Percentiles rank a stretch among this genome's conserved stretches.
phyloP scores from a whole-genome alignment of 768 basidiomycete genomes.

The Phylloporus rhodoxanthus region DNA sequence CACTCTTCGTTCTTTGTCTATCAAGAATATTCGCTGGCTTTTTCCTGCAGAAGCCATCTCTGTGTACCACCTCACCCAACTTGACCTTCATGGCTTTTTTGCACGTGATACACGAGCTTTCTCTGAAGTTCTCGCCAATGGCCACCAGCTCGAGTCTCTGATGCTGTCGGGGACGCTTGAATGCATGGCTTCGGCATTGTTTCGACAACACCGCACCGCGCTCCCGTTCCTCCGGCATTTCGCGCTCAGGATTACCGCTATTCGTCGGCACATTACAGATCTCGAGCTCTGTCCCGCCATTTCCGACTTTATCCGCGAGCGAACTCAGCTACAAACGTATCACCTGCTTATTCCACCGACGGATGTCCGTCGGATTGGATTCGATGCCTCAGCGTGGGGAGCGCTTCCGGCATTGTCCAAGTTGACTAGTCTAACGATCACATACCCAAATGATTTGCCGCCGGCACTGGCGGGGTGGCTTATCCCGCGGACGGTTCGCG shows the following conservation, averaged over 20 bases:
- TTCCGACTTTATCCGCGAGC: conserved; percentile 57
- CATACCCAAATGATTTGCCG: conserved; percentile 58
- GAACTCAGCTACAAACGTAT: conserved; percentile 47
- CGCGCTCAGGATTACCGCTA: conserved; percentile 42
- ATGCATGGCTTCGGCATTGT: conserved; percentile 44
- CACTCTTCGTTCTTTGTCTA: conserved; percentile 46
- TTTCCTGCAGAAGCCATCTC: conserved; percentile 51
- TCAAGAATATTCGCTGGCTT: conserved; percentile 52
- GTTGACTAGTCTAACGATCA: conserved; percentile 52
- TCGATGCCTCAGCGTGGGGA: conserved; percentile 67
- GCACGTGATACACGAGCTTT: conserved; percentile 46
- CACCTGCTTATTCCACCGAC: conserved; percentile 40
- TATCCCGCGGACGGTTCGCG: conserved; percentile 48
- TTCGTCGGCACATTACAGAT: conserved; percentile 44
- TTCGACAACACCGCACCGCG: conserved; percentile 38
- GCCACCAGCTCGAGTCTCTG: conserved; percentile 59
- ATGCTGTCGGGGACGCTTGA: conserved; percentile 51
- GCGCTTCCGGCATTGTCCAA: conserved; percentile 53
- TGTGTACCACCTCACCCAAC: conserved; percentile 57
- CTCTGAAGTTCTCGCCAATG: conserved; percentile 53
- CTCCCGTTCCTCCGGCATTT: conserved; percentile 66
- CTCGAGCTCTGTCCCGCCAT: conserved; percentile 65
- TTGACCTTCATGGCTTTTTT: conserved; percentile 56
- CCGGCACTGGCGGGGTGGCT: conserved; percentile 63
- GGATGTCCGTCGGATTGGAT: conserved; percentile 52